A percentile compares a stretch with the other conserved stretches of the same genome.
These are phyloP conservation scores for Dryadomyces quercivorus DNA, from an alignment of 2,329 filamentous ascomycete species.

Conservation along the genomic window DNA sequence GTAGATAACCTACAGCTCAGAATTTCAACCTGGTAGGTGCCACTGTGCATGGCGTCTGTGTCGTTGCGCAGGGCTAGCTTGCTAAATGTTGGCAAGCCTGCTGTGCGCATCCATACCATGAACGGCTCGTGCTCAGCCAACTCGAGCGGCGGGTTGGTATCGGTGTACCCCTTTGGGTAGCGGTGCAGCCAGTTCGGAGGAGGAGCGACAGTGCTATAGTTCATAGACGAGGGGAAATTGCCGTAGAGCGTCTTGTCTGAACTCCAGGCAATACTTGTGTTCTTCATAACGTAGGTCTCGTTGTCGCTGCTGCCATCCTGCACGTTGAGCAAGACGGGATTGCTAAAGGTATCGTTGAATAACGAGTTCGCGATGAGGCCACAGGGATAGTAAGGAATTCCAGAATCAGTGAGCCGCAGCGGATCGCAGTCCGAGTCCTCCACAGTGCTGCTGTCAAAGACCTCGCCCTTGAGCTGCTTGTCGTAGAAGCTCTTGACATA, in stretches of 20 bases:
- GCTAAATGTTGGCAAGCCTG: slow-evolving; percentile 85
- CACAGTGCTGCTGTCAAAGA: slow-evolving; percentile 48
- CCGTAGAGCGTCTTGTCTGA: slow-evolving; percentile 75
- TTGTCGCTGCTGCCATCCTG: slow-evolving; percentile 23
- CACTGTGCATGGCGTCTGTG: slow-evolving; percentile 49
- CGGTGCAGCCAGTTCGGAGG: slow-evolving; percentile 74
- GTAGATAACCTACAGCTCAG: slow-evolving; percentile 53
- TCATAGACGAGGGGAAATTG: slow-evolving; percentile 44
- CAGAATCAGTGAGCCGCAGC: slow-evolving; percentile 38
- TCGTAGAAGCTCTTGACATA: slow-evolving; percentile 86
- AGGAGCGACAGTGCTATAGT: slow-evolving; percentile 53
- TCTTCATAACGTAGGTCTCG: slow-evolving; percentile 61
- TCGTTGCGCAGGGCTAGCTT: slow-evolving; percentile 85
- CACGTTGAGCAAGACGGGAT: slow-evolving; percentile 48
- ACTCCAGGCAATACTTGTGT: slow-evolving; percentile 72
- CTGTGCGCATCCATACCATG: slow-evolving; percentile 98
- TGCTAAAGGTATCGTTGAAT: slow-evolving; percentile 84
- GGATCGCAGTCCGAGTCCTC: slow-evolving; percentile 62
- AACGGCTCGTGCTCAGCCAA: slow-evolving; percentile 70
- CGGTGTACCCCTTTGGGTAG: slow-evolving; percentile 60
- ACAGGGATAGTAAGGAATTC: slow-evolving; percentile 80
- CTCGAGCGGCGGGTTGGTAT: slow-evolving; percentile 53
- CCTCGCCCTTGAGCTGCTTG: slow-evolving; percentile 65
- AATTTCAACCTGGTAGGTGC: slow-evolving; percentile 67
- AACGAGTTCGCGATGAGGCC: slow-evolving; percentile 92